Evolutionary conservation across 202 grass and related monocot genomes (phyloP), one percentile per base, ranked within the genome.

Genomic region (Saccharum hybrid): DNA sequence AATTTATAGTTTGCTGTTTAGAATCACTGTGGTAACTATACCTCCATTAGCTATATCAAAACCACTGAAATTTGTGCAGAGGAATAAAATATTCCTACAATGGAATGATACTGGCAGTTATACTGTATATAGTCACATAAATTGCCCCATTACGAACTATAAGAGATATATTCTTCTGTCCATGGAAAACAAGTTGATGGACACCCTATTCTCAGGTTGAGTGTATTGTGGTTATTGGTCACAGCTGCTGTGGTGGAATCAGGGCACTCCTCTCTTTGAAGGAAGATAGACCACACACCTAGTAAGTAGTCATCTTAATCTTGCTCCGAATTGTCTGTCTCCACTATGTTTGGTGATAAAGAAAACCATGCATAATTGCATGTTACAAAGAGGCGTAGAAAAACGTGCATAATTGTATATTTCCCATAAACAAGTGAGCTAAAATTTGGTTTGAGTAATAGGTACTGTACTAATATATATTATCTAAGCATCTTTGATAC

Each of bases 191-290:
- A 43, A 79, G 2, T 63, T 88, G 38, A 63, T 75, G 12, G 14
- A 22, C 43, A 39, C 34, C 19, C 19, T 83, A 86, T 81, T 84
- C 37, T 14, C 74, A 97, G 90, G 90, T 97, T 23, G 82, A 97
- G 34, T 92, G 77, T 82, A 91, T 97, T 48, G 90, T 91, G 43
- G 90, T 94, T 46, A 90, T 97, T 31, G 94, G 92, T 56, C 92
- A 97, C 78, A 93, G 90, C 68, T 68, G 90, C 75, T 94, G 92
- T 48, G 92, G 84, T 84, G 92, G 92, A 63, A 93, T 94, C 80
- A 93, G 71, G 72, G 79, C 78, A 66, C 90, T 97, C 40, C 90
- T 94, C 79, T 94, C 90, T 40, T 59, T 94, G 43, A 74, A 80
- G 43, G 92, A 92, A 14, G 79, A 82, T 42, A 77, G 45, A 49